Conservation (phyloP, 2,329 filamentous ascomycete species). For the Fusarium nematophilum region DNA sequence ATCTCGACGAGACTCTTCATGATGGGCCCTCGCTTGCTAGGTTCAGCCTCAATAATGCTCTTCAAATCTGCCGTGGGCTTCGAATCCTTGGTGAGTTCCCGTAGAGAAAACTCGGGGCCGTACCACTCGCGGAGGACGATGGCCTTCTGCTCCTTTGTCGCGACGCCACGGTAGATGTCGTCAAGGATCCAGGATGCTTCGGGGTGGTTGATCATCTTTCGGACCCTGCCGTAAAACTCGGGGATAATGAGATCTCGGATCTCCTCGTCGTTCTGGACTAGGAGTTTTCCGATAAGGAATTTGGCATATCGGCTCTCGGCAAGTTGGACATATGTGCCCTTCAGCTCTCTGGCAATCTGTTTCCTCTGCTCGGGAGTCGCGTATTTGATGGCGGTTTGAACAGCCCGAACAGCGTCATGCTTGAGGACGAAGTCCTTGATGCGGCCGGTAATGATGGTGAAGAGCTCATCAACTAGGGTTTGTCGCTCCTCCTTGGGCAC, state of each 20-base stretch:
- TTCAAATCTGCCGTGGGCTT: constrained; percentile 75
- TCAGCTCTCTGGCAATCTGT: constrained; percentile 86
- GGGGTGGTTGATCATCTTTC: constrained; percentile 92
- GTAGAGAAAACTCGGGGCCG: constrained; percentile 89
- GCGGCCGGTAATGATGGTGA: constrained; percentile 88
- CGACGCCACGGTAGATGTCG: constrained; percentile 91
- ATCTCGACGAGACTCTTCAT: constrained; percentile 87
- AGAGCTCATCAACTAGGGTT: constrained; percentile 88
- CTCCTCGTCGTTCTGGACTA: constrained; percentile 90
- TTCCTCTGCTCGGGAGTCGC: constrained; percentile 85
- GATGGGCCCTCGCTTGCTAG: constrained; percentile 88
- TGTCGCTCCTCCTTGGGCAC: constrained; percentile 91
- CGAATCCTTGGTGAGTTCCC: constrained; percentile 68
- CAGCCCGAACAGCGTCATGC: constrained; percentile 95
- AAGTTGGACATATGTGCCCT: constrained; percentile 84
- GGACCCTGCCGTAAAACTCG: constrained; percentile 94
- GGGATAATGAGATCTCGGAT: constrained; percentile 90
- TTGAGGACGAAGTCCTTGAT: constrained; percentile 98
- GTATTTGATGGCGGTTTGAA: constrained; percentile 98
- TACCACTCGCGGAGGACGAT: constrained; percentile 94
- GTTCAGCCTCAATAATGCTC: constrained; percentile 78
- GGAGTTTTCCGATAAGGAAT: constrained; percentile 94
- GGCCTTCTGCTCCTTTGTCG: constrained; percentile 87
- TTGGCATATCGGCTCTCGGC: constrained; percentile 98
- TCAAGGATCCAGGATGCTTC: constrained; percentile 98